Conservation (phyloP, 2,329 filamentous ascomycete genomes). For the Claviceps fusiformis region DNA sequence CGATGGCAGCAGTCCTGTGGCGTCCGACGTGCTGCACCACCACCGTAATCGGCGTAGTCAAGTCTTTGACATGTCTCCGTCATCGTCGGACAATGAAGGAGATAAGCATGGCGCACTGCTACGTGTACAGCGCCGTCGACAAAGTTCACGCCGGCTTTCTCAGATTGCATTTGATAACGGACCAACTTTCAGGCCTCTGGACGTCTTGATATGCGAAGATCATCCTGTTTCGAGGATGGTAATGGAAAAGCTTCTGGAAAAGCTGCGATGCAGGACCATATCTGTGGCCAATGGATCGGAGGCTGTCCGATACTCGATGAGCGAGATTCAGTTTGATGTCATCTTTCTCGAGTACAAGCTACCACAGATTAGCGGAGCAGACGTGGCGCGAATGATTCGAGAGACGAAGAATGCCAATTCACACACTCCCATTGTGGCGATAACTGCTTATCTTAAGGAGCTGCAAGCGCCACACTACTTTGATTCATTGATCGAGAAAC, state of each 20-base stretch:
- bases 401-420: slow-evolving; percentile 93
- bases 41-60: slow-evolving; percentile 90
- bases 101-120: slow-evolving; percentile 81
- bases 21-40: slow-evolving; percentile 54
- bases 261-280: slow-evolving; percentile 86
- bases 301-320: slow-evolving; percentile 84
- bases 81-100: slow-evolving; percentile 93
- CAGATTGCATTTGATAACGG: slow-evolving; percentile 77
- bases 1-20: slow-evolving; percentile 72
- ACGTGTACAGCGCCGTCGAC: slow-evolving; percentile 83
- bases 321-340: slow-evolving; percentile 96
- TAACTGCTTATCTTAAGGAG: slow-evolving; percentile 97
- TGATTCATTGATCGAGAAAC: slow-evolving; percentile 90
- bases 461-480: slow-evolving; percentile 91
- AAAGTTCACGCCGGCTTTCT: slow-evolving; percentile 87
- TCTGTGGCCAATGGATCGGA: slow-evolving; percentile 82
- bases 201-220: slow-evolving; percentile 93
- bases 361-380: slow-evolving; percentile 85
- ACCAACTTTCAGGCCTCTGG: slow-evolving; percentile 77
- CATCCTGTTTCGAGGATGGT: slow-evolving; percentile 93
- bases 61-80: slow-evolving; percentile 91
- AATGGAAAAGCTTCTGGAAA: slow-evolving; percentile 97
- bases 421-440: slow-evolving; percentile 87
- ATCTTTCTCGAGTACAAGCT: slow-evolving; percentile 97
- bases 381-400: slow-evolving; percentile 93